A percentile compares a stretch with the other conserved stretches of the same genome.
Conservation (phyloP, 306 rosid species). For the Acmispon strigosus region DNA sequence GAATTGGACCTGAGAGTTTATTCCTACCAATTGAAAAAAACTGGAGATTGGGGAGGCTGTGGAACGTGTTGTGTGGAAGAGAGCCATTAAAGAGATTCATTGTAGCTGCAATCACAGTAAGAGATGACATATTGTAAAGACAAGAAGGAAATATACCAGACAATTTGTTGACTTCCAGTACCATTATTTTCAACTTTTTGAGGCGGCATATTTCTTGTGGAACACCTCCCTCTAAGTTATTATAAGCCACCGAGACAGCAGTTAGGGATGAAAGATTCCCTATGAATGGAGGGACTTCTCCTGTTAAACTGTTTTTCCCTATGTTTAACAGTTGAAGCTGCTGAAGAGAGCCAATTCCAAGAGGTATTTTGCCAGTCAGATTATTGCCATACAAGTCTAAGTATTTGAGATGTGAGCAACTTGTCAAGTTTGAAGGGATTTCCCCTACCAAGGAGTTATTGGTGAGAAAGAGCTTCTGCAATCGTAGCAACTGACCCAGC, state of each 20-base stretch:
- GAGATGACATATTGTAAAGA: conserved; percentile 23
- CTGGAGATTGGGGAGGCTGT: conserved; percentile 5
- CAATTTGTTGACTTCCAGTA: not conserved
- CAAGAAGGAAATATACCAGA: conserved; percentile 13
- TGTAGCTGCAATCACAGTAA: accelerated
- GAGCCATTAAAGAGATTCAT: not conserved
- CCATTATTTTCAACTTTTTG: not conserved
- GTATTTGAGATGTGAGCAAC: not conserved
- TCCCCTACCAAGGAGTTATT: not conserved
- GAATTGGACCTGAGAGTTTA: conserved; percentile 19
- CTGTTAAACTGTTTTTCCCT: not conserved
- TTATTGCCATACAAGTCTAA: not conserved
- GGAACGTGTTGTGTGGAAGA: conserved; percentile 20
- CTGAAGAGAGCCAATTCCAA: not conserved
- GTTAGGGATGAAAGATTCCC: not conserved
- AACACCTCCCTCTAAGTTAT: not conserved
- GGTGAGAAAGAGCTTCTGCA: not conserved
- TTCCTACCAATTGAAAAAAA: not conserved
- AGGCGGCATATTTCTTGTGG: not conserved
- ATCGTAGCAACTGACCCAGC: not conserved
- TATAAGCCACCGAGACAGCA: not conserved
- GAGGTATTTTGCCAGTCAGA: not conserved
- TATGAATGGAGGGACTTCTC: conserved; percentile 12
- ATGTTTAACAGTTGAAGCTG: not conserved
- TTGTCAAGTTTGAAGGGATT: conserved; percentile 15